Base-by-base conservation (phyloP, 2,329 filamentous ascomycete species). In the Lomentospora prolificans region DNA sequence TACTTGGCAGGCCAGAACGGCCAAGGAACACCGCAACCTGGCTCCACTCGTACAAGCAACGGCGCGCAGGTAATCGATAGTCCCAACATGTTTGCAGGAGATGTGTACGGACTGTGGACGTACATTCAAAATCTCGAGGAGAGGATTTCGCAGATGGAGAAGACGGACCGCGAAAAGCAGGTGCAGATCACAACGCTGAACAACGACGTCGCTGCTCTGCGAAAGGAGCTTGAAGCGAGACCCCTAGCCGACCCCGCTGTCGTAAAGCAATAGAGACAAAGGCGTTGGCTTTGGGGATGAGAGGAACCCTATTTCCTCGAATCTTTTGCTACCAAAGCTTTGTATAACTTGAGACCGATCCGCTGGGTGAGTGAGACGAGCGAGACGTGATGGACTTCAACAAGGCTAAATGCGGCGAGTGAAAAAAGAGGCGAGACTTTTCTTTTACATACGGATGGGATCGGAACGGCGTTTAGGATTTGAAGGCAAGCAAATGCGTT, bases 71-170 rank as follows among this genome's bases (percentile, higher is more conserved):
- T 78, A 19, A 72, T 71, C 46, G 79, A 77, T 52, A 84, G 81
- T 63, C 81, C 81, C 60, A 81, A 89, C 62, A 75, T 89, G 58
- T 85, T 89, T 66, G 74, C 81, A 54, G 71, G 77, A 17, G 73
- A 74, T 17, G 80, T 83, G 53, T 75, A 82, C 59, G 84, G 82
- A 44, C 72, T 91, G 7, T 90, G 85, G 85, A 72, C 77, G 3
- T 90, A 90, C 63, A 80, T 91, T 31, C 83, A 89, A 57, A 78
- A 76, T 17, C 73, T 92, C 52, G 87, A 92, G 64, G 79, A 82
- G 10, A 73, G 72, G 60, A 66, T 80, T n/a, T 74, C 75, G 56
- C 66, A 70, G 10, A 69, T 79, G 64, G 74, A 76, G 60, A 65
- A 67, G 22, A 60, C 64, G 51, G 73, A 73, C 57, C 66, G 65